phyloP scores from a whole-genome alignment of 768 basidiomycete genomes.

The Floccularia luteovirens region DNA sequence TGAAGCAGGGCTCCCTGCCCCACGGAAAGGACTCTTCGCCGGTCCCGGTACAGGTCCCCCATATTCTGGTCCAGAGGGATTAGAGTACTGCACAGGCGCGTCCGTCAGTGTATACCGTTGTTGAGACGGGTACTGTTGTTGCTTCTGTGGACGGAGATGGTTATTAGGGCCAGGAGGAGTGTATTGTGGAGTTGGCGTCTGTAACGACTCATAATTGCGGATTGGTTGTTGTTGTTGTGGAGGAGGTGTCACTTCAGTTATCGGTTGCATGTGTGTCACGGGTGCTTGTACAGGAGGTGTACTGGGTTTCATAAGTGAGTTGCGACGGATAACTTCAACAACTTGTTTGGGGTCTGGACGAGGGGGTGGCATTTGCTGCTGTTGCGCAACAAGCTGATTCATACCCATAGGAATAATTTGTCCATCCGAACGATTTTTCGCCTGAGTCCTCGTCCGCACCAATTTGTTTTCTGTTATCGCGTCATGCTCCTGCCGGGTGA shows the following conservation, averaged over 20 bases:
- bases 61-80: slow-evolving; percentile 4
- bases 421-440: slow-evolving; percentile 37
- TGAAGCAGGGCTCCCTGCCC: too few species aligned
- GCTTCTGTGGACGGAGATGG: slow-evolving; percentile 8
- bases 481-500: slow-evolving; percentile 80
- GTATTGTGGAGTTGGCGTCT: not conserved
- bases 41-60: slow-evolving; percentile 6
- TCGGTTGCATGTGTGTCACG: slow-evolving; percentile 1
- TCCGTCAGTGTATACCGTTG: slow-evolving; percentile 44
- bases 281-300: slow-evolving; percentile 7
- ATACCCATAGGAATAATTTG: slow-evolving; percentile 17
- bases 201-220: not conserved
- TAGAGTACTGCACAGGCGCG: slow-evolving; percentile 15
- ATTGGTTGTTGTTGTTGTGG: not conserved
- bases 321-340: slow-evolving; percentile 48
- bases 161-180: not conserved
- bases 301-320: slow-evolving; percentile 23
- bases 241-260: slow-evolving; percentile 3
- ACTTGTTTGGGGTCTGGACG: slow-evolving; percentile 26
- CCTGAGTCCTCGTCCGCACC: slow-evolving; percentile 74
- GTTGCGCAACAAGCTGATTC: slow-evolving; percentile 17
- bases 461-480: slow-evolving; percentile 71
- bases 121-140: slow-evolving; percentile 23
- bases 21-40: too few species aligned
- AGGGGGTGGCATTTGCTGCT: slow-evolving; percentile 4